Percentiles rank a stretch among this genome's conserved stretches.
Evolutionary conservation across 306 rosid genomes (phyloP).

Genomic region (Hippophae rhamnoides): DNA sequence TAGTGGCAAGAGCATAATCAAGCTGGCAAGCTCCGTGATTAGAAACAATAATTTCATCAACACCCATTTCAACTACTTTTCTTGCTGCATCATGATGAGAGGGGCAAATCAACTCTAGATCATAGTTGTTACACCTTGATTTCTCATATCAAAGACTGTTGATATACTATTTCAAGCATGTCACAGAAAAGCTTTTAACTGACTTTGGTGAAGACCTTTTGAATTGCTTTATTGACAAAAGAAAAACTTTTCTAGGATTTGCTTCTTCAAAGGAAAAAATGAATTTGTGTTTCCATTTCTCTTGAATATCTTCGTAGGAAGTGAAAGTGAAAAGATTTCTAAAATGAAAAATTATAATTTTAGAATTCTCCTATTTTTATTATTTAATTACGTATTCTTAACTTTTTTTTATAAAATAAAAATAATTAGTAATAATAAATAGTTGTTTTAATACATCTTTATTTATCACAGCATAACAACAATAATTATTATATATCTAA

Average conservation of each 20-base stretch:
- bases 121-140: background rate
- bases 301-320: too few species aligned
- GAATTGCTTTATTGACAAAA: background rate
- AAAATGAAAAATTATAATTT: too few species aligned
- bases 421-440: too few species aligned
- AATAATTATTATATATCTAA: too few species aligned
- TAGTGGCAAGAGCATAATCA: constrained; percentile 27
- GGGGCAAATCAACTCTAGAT: background rate
- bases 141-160: background rate
- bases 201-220: background rate
- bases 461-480: too few species aligned
- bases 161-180: background rate
- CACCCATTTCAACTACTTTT: constrained; percentile 30
- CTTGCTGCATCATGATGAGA: constrained; percentile 14
- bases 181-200: background rate
- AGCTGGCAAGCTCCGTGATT: constrained; percentile 42
- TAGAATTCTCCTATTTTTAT: too few species aligned
- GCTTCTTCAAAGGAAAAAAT: background rate
- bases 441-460: too few species aligned
- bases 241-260: background rate
- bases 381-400: too few species aligned
- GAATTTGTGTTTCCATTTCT: background rate
- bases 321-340: too few species aligned
- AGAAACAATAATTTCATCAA: constrained; percentile 32
- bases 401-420: too few species aligned